phyloP scores from a whole-genome alignment of 2,329 filamentous ascomycete species.

The Beauveria australis region DNA sequence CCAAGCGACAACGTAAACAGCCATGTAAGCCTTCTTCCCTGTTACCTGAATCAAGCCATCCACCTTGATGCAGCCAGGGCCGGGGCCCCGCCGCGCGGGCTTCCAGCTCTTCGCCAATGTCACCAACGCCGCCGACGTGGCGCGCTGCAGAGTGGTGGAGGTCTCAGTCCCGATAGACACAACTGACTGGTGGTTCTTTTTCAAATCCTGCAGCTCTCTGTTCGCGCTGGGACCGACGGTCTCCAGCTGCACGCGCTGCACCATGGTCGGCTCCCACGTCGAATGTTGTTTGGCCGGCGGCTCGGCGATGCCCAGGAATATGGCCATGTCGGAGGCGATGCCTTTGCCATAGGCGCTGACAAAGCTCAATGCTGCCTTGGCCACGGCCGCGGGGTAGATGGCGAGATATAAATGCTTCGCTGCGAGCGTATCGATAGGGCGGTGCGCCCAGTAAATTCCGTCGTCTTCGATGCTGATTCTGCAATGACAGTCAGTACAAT shows the following conservation, averaged over 20 bases:
- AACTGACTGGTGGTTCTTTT: background rate
- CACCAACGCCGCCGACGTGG: constrained; percentile 17
- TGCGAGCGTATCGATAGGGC: constrained; percentile 38
- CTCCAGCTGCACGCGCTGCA: constrained; percentile 20
- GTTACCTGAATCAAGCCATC: constrained; percentile 48
- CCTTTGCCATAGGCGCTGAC: constrained; percentile 38
- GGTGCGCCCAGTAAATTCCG: constrained; percentile 37
- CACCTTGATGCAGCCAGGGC: constrained; percentile 43
- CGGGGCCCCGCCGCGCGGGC: constrained; percentile 33
- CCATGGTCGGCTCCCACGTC: constrained; percentile 24
- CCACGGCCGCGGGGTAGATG: constrained; percentile 46
- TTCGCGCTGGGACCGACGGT: background rate
- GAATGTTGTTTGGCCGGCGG: constrained; percentile 17
- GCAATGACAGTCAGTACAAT: background rate
- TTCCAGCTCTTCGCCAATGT: constrained; percentile 40
- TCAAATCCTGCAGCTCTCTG: constrained; percentile 2
- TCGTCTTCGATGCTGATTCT: constrained; percentile 45
- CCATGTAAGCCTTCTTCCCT: constrained; percentile 36
- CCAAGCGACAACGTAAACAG: constrained; percentile 43
- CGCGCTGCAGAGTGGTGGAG: background rate
- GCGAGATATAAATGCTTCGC: constrained; percentile 39
- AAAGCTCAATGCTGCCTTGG: constrained; percentile 44
- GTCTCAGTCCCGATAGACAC: background rate
- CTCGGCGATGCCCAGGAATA: constrained; percentile 35
- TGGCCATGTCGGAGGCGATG: constrained; percentile 34